Evolutionary conservation across 2,329 filamentous ascomycete genomes (phyloP).

Genomic region (Teratosphaeria epicoccoides): DNA sequence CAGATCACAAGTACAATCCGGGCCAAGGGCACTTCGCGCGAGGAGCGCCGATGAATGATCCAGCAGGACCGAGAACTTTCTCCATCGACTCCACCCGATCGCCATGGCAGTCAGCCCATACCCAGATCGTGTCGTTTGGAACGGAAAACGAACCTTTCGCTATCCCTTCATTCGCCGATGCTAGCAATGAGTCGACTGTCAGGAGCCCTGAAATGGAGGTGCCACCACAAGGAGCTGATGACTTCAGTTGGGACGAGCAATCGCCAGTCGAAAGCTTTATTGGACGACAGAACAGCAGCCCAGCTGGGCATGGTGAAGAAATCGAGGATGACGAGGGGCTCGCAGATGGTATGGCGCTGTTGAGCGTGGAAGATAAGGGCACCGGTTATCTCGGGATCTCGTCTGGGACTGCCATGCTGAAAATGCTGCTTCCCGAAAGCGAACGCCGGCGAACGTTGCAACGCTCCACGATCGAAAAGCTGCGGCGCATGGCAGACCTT

Average conservation of each 20-base stretch:
- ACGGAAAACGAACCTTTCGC: neutral
- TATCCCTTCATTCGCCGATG: neutral
- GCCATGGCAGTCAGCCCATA: conserved; percentile 6
- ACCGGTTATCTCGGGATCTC: conserved; percentile 38
- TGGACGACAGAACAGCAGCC: neutral
- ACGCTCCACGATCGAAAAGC: neutral
- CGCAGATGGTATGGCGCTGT: conserved; percentile 25
- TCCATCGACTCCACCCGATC: neutral
- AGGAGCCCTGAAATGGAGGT: conserved; percentile 12
- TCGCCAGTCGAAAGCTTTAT: neutral
- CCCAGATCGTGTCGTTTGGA: neutral
- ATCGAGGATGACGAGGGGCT: conserved; percentile 9
- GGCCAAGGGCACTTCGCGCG: neutral
- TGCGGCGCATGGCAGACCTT: neutral
- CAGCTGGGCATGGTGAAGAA: neutral
- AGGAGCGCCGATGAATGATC: neutral
- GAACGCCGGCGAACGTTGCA: conserved; percentile 7
- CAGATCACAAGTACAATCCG: conserved; percentile 1
- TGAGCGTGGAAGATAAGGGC: conserved; percentile 25
- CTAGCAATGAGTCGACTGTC: neutral
- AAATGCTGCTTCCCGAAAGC: conserved; percentile 19
- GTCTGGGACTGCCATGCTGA: conserved; percentile 36
- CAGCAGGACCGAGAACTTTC: neutral
- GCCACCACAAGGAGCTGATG: conserved; percentile 15
- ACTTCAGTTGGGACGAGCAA: conserved; percentile 23